A percentile compares a stretch with the other conserved stretches of the same genome.
These are phyloP conservation scores for Phytophthora rubi DNA, from an alignment of 352 stramenopile species.

Conservation along the genomic window DNA sequence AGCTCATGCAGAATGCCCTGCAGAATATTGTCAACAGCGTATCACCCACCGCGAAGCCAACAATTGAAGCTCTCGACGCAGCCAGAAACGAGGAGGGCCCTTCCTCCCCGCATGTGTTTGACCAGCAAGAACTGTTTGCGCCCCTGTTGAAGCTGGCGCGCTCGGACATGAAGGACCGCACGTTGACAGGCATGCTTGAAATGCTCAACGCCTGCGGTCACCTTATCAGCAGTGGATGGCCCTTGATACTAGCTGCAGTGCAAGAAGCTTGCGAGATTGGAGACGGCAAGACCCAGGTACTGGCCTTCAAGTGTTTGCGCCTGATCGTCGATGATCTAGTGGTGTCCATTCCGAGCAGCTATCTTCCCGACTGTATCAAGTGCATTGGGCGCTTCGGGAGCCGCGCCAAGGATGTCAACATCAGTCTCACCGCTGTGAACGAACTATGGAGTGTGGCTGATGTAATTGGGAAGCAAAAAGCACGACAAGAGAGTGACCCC, in stretches of 20 bases:
- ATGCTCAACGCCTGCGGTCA: slow-evolving; percentile 81
- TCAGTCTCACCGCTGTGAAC: slow-evolving; percentile 97
- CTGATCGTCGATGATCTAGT: slow-evolving; percentile 97
- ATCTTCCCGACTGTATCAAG: slow-evolving; percentile 82
- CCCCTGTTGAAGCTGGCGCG: slow-evolving; percentile 64
- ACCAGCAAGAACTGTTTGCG: slow-evolving; percentile 75
- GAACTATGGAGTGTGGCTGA: slow-evolving; percentile 95
- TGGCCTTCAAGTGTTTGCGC: slow-evolving; percentile 96
- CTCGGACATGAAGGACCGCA: slow-evolving; percentile 82
- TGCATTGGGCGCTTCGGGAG: slow-evolving; percentile 95
- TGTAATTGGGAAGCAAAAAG: slow-evolving; percentile 73
- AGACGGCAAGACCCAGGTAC: slow-evolving; percentile 80
- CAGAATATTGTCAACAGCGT: slow-evolving; percentile 68
- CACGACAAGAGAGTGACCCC: slow-evolving; percentile 23
- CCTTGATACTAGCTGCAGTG: slow-evolving; percentile 68
- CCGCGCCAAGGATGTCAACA: slow-evolving; percentile 97
- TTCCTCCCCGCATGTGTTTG: slow-evolving; percentile 55
- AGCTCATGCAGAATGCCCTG: slow-evolving; percentile 80
- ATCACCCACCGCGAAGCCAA: slow-evolving; percentile 53
- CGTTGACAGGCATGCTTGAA: slow-evolving; percentile 73
- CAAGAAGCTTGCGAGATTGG: slow-evolving; percentile 69
- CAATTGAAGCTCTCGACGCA: slow-evolving; percentile 55
- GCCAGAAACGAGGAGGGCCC: slow-evolving; percentile 37
- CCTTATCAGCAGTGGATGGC: slow-evolving; percentile 74
- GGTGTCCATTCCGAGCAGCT: slow-evolving; percentile 78